Conservation (phyloP, 192 early-diverging fungal genomes). For the Backusella macrospora region DNA sequence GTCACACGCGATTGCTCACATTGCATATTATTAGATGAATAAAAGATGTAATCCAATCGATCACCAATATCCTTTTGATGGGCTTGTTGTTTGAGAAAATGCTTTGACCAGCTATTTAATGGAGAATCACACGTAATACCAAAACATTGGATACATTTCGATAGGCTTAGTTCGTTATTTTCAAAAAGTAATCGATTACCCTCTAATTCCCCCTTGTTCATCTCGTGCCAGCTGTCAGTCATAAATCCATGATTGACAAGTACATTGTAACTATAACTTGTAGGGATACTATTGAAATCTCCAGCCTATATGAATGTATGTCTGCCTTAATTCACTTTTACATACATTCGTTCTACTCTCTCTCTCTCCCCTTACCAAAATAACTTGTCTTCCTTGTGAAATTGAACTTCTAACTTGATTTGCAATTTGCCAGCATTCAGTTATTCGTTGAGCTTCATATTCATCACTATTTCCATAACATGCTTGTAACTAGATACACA, state of each 20-base stretch:
- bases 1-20: conserved; percentile 39
- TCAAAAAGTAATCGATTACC: background rate
- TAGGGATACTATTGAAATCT: conserved; percentile 54
- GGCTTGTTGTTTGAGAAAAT: conserved; percentile 39
- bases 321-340: no score
- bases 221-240: conserved; percentile 49
- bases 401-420: conserved; percentile 46
- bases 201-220: conserved; percentile 19
- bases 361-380: conserved; percentile 44
- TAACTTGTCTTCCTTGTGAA: conserved; percentile 53
- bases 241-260: conserved; percentile 46
- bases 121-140: conserved; percentile 61
- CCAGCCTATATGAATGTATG: conserved; percentile 47
- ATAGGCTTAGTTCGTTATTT: background rate
- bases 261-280: conserved; percentile 44
- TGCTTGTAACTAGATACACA: conserved; percentile 49
- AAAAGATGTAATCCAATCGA: conserved; percentile 59
- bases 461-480: conserved; percentile 52
- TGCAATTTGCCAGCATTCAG: conserved; percentile 57
- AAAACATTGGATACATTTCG: conserved; percentile 34
- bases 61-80: conserved; percentile 41
- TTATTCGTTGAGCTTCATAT: conserved; percentile 51
- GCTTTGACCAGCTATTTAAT: conserved; percentile 55
- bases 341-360: background rate
- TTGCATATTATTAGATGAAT: conserved; percentile 38